Base-by-base conservation (phyloP, 805 yeast species). In the Ogataea nonfermentans region DNA sequence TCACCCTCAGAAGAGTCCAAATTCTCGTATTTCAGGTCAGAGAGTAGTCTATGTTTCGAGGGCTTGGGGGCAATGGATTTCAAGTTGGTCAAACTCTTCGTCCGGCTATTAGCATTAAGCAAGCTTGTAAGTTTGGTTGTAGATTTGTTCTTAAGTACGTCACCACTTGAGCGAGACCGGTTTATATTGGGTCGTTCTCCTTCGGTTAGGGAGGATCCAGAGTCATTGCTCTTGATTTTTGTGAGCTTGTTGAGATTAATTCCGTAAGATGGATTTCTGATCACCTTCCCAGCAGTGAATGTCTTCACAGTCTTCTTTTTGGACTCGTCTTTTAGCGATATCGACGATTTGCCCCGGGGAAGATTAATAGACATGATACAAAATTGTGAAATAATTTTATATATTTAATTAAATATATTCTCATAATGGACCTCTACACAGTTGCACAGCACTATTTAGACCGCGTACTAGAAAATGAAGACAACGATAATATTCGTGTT, bases 401-500 rank as follows among this genome's bases (percentile, higher is more conserved):
- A 20, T 16, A 14, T 13, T 34, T 16, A 22, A 22, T 36, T 29
- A 14, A 17, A 5, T 30, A 10, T 37, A 24, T 26, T 31, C 14
- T 23, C 11, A 31, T 27, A 11, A 76, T 76, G 79, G 67, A 77
- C 49, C 57, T 77, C 24, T 70, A 71, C 45, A 55, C 64, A 23
- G 72, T 71, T 0, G 69, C 78, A 1, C 71, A 70, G 35, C 57
- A 56, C 20, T 76, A 76, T 40, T 46, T 75, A 23, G 57, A 65
- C 23, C 53, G 71, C 23, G 61, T 77, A 8, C 47, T 64, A 12
- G 48, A 48, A 3, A 24, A 20, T 6, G 50, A 39, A 6, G 48
- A 46, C 16, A 46, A 35, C 11, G 43, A 52, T 28, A 41, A 37
- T 23, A 49, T 41, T 19, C 61, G 73, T 48, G 95, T 90, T 20